phyloP scores from a whole-genome alignment of 306 rosid genomes.

The Fragaria ananassa region DNA sequence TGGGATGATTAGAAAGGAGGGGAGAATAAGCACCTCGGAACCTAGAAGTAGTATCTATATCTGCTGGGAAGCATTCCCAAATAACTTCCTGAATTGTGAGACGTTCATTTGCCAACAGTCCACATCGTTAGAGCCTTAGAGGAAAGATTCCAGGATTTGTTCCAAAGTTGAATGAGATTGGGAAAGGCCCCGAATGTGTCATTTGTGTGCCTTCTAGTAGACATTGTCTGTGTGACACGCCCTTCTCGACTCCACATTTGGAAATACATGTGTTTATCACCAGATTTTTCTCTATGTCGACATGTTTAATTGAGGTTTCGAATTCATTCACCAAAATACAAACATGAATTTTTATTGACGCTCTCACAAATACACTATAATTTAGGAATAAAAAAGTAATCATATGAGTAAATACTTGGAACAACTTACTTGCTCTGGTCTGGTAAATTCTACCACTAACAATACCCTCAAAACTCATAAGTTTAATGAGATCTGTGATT shows the following conservation, averaged over 20 bases:
- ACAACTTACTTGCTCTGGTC: neutral
- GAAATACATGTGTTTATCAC: neutral
- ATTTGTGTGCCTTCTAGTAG: neutral
- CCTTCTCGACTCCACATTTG: neutral
- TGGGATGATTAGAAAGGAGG: neutral
- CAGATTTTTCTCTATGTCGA: neutral
- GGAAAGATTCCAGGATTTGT: slow-evolving; percentile 18
- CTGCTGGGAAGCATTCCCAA: neutral
- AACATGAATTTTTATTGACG: neutral
- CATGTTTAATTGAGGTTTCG: too few species aligned
- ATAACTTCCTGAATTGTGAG: too few species aligned
- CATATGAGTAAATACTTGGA: neutral
- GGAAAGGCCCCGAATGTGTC: neutral
- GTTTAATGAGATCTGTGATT: neutral
- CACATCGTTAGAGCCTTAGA: neutral
- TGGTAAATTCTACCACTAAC: neutral
- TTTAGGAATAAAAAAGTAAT: too few species aligned
- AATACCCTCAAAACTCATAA: neutral
- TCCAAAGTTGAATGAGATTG: slow-evolving; percentile 3
- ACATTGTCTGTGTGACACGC: slow-evolving; percentile 10
- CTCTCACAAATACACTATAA: neutral
- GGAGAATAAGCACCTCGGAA: slow-evolving; percentile 13
- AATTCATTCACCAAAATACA: too few species aligned
- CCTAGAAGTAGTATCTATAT: neutral
- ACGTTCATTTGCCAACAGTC: slow-evolving; percentile 7